These are phyloP conservation scores for Achaetomium macrosporum DNA, from an alignment of 2,329 filamentous ascomycete genomes.

Conservation along the genomic window DNA sequence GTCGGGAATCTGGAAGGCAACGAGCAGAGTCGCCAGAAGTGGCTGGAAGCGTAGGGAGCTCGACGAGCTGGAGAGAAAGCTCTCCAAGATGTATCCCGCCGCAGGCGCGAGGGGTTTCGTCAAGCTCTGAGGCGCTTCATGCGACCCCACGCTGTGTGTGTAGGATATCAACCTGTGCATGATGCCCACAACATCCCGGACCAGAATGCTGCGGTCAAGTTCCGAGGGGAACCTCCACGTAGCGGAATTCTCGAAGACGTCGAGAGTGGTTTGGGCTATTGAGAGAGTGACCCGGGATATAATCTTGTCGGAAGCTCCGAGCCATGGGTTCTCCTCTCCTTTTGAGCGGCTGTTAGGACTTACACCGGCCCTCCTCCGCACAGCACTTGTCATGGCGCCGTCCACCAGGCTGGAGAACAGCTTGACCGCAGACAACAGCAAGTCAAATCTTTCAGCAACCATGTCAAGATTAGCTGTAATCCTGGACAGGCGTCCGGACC, in stretches of 20 bases:
- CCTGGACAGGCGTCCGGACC: conserved; percentile 67
- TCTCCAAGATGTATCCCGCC: conserved; percentile 68
- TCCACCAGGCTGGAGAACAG: conserved; percentile 72
- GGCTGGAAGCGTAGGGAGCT: conserved; percentile 72
- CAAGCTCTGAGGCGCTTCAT: conserved; percentile 32
- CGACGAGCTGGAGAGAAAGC: conserved; percentile 65
- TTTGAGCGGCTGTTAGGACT: conserved; percentile 45
- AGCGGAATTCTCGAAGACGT: conserved; percentile 77
- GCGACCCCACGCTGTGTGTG: conserved; percentile 68
- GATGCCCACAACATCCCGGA: conserved; percentile 59
- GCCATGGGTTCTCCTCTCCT: conserved; percentile 49
- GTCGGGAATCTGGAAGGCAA: conserved; percentile 52
- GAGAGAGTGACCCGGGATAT: conserved; percentile 65
- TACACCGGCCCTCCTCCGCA: conserved; percentile 56
- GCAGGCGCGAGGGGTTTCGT: conserved; percentile 63
- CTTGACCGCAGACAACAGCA: conserved; percentile 66
- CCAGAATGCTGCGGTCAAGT: conserved; percentile 62
- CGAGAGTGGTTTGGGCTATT: conserved; percentile 69
- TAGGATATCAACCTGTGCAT: conserved; percentile 67
- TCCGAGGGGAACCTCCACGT: conserved; percentile 76
- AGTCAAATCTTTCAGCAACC: conserved; percentile 66
- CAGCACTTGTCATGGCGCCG: conserved; percentile 64
- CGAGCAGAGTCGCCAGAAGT: conserved; percentile 63
- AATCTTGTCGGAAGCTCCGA: conserved; percentile 72
- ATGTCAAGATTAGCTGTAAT: conserved; percentile 81